These are phyloP conservation scores for Euphorbia schlechtendalii DNA, from an alignment of 441 rosid species.

Conservation along the genomic window DNA sequence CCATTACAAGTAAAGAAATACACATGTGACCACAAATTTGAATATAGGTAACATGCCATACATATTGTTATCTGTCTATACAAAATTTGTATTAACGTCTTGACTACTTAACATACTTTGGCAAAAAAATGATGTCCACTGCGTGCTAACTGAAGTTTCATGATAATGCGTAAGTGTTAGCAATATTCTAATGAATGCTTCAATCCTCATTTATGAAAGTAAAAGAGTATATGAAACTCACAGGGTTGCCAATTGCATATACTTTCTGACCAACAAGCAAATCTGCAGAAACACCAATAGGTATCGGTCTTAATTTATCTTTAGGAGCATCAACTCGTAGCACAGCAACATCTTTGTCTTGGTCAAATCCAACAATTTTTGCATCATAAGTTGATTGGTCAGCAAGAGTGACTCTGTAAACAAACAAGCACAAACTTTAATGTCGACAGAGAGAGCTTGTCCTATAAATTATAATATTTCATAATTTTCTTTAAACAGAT, in stretches of 20 bases:
- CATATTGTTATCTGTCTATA: neutral
- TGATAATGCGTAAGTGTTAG: neutral
- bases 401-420: constrained; percentile 74
- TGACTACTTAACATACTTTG: neutral
- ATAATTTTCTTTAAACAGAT: neutral
- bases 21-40: neutral
- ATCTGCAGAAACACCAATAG: constrained; percentile 88
- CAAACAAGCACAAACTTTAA: constrained; percentile 20
- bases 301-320: constrained; percentile 73
- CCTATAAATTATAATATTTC: too few relatives aligned
- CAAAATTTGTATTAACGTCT: neutral
- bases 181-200: neutral
- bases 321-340: constrained; percentile 65
- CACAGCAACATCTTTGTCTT: constrained; percentile 97
- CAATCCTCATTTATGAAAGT: neutral
- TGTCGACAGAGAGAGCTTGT: neutral
- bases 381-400: constrained; percentile 88
- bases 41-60: neutral
- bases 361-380: constrained; percentile 82
- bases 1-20: neutral
- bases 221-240: constrained; percentile 33
- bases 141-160: neutral
- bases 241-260: constrained; percentile 93
- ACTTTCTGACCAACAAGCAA: constrained; percentile 98
- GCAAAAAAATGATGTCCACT: neutral